Percentiles rank a stretch among this genome's conserved stretches.
phyloP scores from a whole-genome alignment of 2,329 filamentous ascomycete genomes.

The Coleophoma eucalyptorum region DNA sequence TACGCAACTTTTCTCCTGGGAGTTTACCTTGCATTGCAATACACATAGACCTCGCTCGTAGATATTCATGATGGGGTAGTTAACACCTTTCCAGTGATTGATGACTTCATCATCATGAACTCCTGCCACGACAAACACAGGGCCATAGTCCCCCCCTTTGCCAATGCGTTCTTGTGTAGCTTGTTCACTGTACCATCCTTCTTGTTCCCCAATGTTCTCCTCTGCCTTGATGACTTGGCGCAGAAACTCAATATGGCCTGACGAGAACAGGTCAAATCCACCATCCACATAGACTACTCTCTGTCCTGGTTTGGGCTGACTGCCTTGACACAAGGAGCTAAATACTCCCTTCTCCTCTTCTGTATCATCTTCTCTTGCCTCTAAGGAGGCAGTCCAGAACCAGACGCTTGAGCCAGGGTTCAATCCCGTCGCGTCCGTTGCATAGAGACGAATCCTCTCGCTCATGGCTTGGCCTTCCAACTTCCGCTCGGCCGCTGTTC shows the following conservation, averaged over 20 bases:
- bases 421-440: constrained; percentile 78
- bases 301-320: constrained; percentile 71
- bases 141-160: constrained; percentile 69
- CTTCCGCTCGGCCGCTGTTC: constrained; percentile 63
- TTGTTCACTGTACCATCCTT: constrained; percentile 72
- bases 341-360: constrained; percentile 63
- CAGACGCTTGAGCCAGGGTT: constrained; percentile 79
- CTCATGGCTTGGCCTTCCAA: constrained; percentile 64
- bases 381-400: constrained; percentile 64
- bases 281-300: constrained; percentile 92
- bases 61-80: constrained; percentile 99
- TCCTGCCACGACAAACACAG: constrained; percentile 85
- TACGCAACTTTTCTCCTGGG: neutral
- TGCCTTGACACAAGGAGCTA: constrained; percentile 64
- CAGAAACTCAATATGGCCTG: constrained; percentile 94
- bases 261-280: constrained; percentile 94
- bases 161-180: constrained; percentile 59
- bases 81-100: constrained; percentile 94
- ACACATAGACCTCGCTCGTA: constrained; percentile 95
- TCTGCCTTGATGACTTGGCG: constrained; percentile 72
- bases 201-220: constrained; percentile 59
- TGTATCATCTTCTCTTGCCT: constrained; percentile 27
- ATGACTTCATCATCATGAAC: constrained; percentile 94
- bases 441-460: constrained; percentile 78
- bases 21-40: constrained; percentile 79